Evolutionary conservation across 768 basidiomycete species (phyloP), one percentile per base, ranked within the genome.

Genomic region (Goffeauzyma gilvescens): DNA sequence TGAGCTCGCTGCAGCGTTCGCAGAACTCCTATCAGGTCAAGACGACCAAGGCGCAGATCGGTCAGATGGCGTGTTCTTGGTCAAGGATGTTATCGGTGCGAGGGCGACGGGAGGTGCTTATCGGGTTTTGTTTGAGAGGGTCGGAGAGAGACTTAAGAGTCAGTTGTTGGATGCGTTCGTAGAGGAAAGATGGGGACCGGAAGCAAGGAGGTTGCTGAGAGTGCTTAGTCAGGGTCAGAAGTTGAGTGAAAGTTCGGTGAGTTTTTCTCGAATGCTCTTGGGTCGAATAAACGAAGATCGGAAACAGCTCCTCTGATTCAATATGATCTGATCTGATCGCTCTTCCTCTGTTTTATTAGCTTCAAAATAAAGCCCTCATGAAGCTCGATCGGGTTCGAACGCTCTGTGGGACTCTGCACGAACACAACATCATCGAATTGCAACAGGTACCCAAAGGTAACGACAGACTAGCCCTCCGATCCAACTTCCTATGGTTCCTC

Each of bases 401-500:
- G 9, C 66, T 84, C 33, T 69, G 95, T 41, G 73, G 81, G 15
- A 74, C 75, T 3, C 72, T 98, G 38, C 76, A 84, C 10, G 69
- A 76, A 2, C 78, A 89, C 55, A 78, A 76, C 25, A 59, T 96
- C 41, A 76, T 96, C 53, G 84, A 81, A 56, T 78, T 81, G 9
- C 86, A 93, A 67, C 89, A 95, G 63, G 79, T 95, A 2, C 81
- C 93, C 4, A 81, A 80, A 64, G 81, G 77, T 51, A 77, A 80
- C 17, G 86, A 90, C 59, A 42, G 47, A 15, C 24, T 38, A 1
- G 47, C 47, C 22, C 30, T 78, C 0, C 72, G 85, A 20, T 87
- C 79, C 36, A 82, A 86, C 61, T 95, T 83, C 66, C 74, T 95
- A 24, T 96, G 90, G 90, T 85, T 79, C 61, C 80, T 93, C 39